Evolutionary conservation across 805 yeast genomes (phyloP).

Genomic region (Scheffersomyces ergatensis): DNA sequence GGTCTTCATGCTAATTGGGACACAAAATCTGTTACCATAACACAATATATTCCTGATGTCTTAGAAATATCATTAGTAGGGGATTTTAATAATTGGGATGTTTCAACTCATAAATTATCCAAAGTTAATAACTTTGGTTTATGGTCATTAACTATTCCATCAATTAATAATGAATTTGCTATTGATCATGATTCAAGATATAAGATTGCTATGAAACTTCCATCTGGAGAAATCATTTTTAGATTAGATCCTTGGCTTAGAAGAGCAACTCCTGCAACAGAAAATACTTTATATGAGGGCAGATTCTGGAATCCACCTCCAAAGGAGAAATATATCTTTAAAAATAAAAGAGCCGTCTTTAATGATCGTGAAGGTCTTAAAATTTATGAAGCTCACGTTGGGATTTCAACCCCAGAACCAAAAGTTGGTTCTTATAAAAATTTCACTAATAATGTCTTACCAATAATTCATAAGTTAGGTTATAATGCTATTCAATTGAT

Average conservation of each 20-base stretch:
- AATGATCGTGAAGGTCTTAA: conserved; percentile 50
- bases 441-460: conserved; percentile 76
- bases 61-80: conserved; percentile 75
- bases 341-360: conserved; percentile 60
- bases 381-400: conserved; percentile 94
- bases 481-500: conserved; percentile 91
- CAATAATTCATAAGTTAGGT: conserved; percentile 81
- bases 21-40: conserved; percentile 56
- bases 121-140: conserved; percentile 65
- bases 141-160: conserved; percentile 61
- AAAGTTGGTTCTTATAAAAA: conserved; percentile 81
- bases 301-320: conserved; percentile 85
- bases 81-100: conserved; percentile 86
- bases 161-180: conserved; percentile 55
- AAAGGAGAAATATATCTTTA: conserved; percentile 50
- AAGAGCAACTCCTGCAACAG: conserved; percentile 73
- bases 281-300: conserved; percentile 66
- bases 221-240: conserved; percentile 69
- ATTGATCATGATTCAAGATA: conserved; percentile 81
- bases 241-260: conserved; percentile 88
- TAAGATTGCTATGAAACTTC: conserved; percentile 62
- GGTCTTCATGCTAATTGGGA: conserved; percentile 67
- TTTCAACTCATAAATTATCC: conserved; percentile 49
- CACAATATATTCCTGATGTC: conserved; percentile 94
- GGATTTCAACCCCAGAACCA: conserved; percentile 90